Evolutionary conservation across 2,329 filamentous ascomycete genomes (phyloP).

Genomic region (Trichophyton schoenleinii): DNA sequence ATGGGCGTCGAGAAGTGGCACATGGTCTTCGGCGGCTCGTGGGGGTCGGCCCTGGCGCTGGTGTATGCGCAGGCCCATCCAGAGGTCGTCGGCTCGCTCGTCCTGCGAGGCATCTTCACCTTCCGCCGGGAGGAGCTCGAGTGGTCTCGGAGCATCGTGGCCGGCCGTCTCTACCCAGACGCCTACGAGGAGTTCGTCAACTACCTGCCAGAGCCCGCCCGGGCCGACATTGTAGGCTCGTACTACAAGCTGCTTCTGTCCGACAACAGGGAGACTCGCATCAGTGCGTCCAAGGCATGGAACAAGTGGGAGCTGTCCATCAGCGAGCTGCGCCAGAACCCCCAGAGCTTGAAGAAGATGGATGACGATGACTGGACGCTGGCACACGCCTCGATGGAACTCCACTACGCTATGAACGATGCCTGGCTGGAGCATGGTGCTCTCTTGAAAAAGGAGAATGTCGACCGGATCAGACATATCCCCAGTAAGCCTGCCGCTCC

Average conservation of each 20-base stretch:
- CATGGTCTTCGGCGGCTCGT: conserved; percentile 30
- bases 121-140: conserved; percentile 26
- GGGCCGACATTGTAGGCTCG: conserved; percentile 24
- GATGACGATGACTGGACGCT: conserved; percentile 22
- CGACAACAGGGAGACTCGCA: conserved; percentile 18
- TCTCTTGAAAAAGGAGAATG: conserved; percentile 23
- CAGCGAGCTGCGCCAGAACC: conserved; percentile 18
- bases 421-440: conserved; percentile 34
- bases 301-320: conserved; percentile 27
- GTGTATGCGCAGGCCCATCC: conserved; percentile 36
- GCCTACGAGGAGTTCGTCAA: conserved; percentile 26
- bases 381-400: conserved; percentile 32
- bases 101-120: conserved; percentile 35
- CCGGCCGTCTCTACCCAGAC: conserved; percentile 29
- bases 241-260: conserved; percentile 33
- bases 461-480: conserved; percentile 27
- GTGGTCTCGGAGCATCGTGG: conserved; percentile 23
- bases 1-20: conserved; percentile 34
- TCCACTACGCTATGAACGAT: conserved; percentile 33
- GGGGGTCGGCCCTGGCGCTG: conserved; percentile 28
- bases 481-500: conserved; percentile 15
- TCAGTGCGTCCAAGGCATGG: conserved; percentile 26
- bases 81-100: conserved; percentile 26
- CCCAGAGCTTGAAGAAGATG: conserved; percentile 15
- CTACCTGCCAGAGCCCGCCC: conserved; percentile 28